Evolutionary conservation across 768 basidiomycete species (phyloP), one percentile per base, ranked within the genome.

Genomic region (Russula earlei): DNA sequence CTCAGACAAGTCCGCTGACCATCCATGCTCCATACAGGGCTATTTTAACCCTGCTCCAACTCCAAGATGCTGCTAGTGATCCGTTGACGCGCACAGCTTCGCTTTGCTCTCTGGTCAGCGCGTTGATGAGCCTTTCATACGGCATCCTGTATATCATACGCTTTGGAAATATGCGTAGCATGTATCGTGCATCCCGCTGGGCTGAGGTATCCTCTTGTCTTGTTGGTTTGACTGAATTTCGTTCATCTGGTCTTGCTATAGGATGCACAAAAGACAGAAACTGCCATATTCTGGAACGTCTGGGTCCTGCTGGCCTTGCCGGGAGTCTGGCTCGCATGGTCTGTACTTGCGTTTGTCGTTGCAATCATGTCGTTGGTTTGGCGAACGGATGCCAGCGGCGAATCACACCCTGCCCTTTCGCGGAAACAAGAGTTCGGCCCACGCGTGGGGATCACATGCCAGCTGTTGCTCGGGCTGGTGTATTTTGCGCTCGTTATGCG

Each of bases 101-200:
- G 0, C 69, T 87, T 4, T 64, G 84, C n/a, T 84, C 84, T 4
- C 69, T 88, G 19, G 71, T 81, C 0, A 85, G 78, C 36, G 81
- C 83, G 1, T 63, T 87, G 56, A 81, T 87, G 78, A 85, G 84
- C 61, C 70, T 88, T 20, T 77, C 77, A 3, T 89, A 80, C 64
- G 87, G 87, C 0, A 86, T 86, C 61, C 74, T 85, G 53, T 88
- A 84, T 67, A 87, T 84, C 15, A 72, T 88, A 15, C 72, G 83
- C 25, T 88, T 88, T 56, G 78, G 79, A 14, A 80, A 77, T 1
- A 88, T 89, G 86, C 75, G 78, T 41, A 84, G 75, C 59, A 84
- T 86, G 80, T 73, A 80, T 62, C 79, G 80, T 55, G 86, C 86
- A 1, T 80, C 81, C 8, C 75, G 77, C 54, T 89, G 85, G 83